Evolutionary conservation across 75 land plant genomes (phyloP).

Genomic region (Adiantum capillusveneris): DNA sequence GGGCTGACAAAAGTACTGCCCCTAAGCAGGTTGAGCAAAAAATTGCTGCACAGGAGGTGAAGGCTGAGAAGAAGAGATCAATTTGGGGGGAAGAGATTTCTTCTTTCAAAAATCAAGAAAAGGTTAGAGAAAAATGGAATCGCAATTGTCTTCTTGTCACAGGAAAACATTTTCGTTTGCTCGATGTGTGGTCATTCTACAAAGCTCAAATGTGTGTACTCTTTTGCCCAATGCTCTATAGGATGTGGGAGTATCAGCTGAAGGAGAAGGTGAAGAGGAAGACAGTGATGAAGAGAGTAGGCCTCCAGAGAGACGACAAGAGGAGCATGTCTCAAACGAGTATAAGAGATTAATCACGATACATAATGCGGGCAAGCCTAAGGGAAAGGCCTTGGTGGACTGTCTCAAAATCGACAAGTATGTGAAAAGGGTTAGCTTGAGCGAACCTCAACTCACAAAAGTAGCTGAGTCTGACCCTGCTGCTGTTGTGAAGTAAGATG

Average conservation of each 20-base stretch:
- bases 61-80: background rate
- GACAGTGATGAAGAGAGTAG: conserved; percentile 25
- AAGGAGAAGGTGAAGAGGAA: conserved; percentile 24
- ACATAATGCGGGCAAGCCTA: conserved; percentile 44
- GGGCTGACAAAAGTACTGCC: conserved; percentile 16
- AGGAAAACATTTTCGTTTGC: no score
- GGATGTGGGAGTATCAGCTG: conserved; percentile 13
- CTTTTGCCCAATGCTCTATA: no score
- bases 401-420: conserved; percentile 27
- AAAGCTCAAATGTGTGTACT: no score
- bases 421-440: conserved; percentile 62
- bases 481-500: conserved; percentile 39
- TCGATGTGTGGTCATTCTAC: no score
- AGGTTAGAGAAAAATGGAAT: background rate
- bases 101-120: conserved; percentile 5
- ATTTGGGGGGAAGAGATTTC: background rate
- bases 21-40: conserved; percentile 8
- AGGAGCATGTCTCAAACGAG: conserved; percentile 21
- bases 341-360: conserved; percentile 61
- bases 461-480: conserved; percentile 20
- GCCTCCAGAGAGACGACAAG: conserved; percentile 4
- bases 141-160: no score
- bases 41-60: background rate
- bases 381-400: conserved; percentile 24
- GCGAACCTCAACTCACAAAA: conserved; percentile 50